These are phyloP conservation scores for Penicillium sp. DNA, from an alignment of 2,329 filamentous ascomycete genomes.

Conservation along the genomic window DNA sequence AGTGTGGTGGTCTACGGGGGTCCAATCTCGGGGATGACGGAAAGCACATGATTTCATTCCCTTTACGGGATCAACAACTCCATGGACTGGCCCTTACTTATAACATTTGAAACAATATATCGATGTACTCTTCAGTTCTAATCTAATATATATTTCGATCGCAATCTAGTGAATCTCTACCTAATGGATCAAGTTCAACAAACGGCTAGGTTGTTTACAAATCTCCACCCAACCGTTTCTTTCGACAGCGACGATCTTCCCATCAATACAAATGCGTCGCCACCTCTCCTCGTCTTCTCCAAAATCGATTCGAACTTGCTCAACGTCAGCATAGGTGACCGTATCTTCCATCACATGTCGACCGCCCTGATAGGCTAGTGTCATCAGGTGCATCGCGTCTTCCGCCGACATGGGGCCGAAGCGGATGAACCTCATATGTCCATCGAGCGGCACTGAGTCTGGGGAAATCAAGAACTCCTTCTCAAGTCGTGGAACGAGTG, in stretches of 20 bases:
- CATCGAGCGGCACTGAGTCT: slow-evolving; percentile 59
- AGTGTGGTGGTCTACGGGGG: neutral
- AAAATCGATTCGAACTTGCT: slow-evolving; percentile 58
- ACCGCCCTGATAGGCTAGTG: slow-evolving; percentile 49
- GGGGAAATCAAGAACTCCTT: slow-evolving; percentile 75
- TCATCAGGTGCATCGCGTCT: slow-evolving; percentile 70
- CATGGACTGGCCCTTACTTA: neutral
- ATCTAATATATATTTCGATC: neutral
- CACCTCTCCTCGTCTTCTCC: slow-evolving; percentile 55
- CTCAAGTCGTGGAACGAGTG: slow-evolving; percentile 72
- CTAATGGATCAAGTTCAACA: slow-evolving; percentile 17
- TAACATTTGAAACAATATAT: neutral
- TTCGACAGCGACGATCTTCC: slow-evolving; percentile 69
- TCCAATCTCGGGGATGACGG: slow-evolving; percentile 1
- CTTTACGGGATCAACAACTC: neutral
- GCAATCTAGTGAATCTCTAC: neutral
- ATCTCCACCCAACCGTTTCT: slow-evolving; percentile 63
- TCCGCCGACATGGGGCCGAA: slow-evolving; percentile 61
- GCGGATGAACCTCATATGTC: slow-evolving; percentile 60
- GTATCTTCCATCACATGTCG: slow-evolving; percentile 46
- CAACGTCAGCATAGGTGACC: slow-evolving; percentile 64
- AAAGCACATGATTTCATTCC: slow-evolving; percentile 3
- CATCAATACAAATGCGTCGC: slow-evolving; percentile 85
- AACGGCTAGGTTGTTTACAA: slow-evolving; percentile 17
- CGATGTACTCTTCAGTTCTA: neutral